phyloP scores from a whole-genome alignment of 257 asterid genomes.

The Solanum gandarillasii region DNA sequence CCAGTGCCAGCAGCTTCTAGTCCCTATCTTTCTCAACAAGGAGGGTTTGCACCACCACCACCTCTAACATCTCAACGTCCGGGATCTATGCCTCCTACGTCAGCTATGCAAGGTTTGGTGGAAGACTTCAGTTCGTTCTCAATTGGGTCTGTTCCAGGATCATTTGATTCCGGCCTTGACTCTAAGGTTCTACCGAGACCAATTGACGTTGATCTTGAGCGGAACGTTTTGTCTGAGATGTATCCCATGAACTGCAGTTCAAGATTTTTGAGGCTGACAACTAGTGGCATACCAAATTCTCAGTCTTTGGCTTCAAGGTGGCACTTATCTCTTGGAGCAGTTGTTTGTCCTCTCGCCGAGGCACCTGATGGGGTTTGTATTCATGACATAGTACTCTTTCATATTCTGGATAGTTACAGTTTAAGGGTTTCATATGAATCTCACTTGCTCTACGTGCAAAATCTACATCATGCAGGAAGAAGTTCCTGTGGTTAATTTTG shows the following conservation, averaged over 20 bases:
- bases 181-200: conserved; percentile 67
- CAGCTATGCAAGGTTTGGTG: conserved; percentile 39
- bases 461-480: conserved; percentile 51
- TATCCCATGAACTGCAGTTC: conserved; percentile 61
- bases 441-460: not conserved
- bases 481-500: conserved; percentile 65
- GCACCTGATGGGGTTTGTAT: conserved; percentile 67
- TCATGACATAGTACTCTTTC: not conserved
- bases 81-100: conserved; percentile 41
- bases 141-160: conserved; percentile 70
- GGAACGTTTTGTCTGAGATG: conserved; percentile 35
- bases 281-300: conserved; percentile 67
- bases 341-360: conserved; percentile 89
- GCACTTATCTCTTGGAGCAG: conserved; percentile 90
- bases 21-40: conserved; percentile 36
- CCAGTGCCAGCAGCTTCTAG: conserved; percentile 24
- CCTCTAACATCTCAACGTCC: conserved; percentile 30
- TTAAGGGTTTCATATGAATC: not conserved
- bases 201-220: conserved; percentile 54
- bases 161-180: conserved; percentile 53
- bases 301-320: conserved; percentile 74
- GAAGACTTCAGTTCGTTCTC: conserved; percentile 79
- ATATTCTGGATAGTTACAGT: not conserved
- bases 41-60: conserved; percentile 54
- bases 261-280: conserved; percentile 56